Evolutionary conservation across 768 basidiomycete species (phyloP).

Genomic region (Dendrothele bispora): DNA sequence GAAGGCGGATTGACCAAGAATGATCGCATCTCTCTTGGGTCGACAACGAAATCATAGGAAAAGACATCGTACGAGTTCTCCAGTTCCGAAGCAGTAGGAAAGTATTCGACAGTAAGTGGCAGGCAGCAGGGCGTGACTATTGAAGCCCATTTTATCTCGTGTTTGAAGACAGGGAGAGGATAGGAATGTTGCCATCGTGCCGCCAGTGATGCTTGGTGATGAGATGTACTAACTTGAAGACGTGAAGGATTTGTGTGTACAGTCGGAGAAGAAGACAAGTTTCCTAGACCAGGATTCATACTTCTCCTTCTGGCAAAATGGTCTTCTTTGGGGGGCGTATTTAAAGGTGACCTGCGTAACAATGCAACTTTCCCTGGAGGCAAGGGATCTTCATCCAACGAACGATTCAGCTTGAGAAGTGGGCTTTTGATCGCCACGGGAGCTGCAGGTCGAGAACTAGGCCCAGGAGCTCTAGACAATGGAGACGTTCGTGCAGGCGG

Average conservation of each 20-base stretch:
- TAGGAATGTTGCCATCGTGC: conserved; percentile 89
- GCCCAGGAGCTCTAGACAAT: conserved; percentile 11
- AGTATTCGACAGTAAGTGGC: conserved; percentile 87
- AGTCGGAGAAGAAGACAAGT: conserved; percentile 48
- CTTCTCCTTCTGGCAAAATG: conserved; percentile 57
- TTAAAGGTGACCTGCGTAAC: conserved; percentile 60
- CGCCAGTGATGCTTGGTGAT: conserved; percentile 72
- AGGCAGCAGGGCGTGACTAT: conserved; percentile 84
- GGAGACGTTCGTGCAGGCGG: conserved; percentile 21
- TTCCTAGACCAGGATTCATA: conserved; percentile 35
- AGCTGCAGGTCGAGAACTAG: conserved; percentile 30
- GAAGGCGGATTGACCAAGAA: conserved; percentile 77
- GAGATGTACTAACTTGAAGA: conserved; percentile 54
- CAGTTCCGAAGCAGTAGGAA: conserved; percentile 75
- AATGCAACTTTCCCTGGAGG: conserved; percentile 43
- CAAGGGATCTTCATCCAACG: conserved; percentile 57
- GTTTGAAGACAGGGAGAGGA: conserved; percentile 69
- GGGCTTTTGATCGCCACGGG: conserved; percentile 45
- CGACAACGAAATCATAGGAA: conserved; percentile 86
- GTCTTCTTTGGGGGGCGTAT: conserved; percentile 74
- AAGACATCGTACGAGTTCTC: conserved; percentile 78
- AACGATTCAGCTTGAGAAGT: conserved; percentile 37
- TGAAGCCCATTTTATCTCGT: conserved; percentile 91
- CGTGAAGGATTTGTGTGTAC: conserved; percentile 67
- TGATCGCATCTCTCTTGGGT: conserved; percentile 80